phyloP scores from a whole-genome alignment of 352 stramenopile species.

The Pythium utonaiense region DNA sequence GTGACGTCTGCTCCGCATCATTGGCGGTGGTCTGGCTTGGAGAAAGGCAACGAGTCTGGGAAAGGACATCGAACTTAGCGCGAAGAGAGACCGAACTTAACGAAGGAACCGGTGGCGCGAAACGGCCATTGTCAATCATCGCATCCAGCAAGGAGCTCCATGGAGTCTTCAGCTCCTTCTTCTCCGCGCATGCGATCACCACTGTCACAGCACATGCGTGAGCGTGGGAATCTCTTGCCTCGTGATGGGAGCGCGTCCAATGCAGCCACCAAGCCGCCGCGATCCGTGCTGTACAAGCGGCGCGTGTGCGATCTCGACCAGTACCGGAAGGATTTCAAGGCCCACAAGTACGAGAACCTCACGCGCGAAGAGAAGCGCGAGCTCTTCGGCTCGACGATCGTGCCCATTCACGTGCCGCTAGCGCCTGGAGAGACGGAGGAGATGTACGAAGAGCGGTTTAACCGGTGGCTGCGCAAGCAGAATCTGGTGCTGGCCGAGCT shows the following conservation, averaged over 20 bases:
- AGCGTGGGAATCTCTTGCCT: background rate
- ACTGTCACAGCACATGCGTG: background rate
- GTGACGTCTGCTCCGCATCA: background rate
- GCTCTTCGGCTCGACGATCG: constrained; percentile 3
- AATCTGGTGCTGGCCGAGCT: background rate
- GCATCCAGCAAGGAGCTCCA: background rate
- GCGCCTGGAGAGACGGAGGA: constrained; percentile 8
- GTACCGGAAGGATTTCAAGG: constrained; percentile 4
- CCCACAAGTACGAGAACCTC: constrained; percentile 3
- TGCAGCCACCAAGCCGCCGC: background rate
- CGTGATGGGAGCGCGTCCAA: too few relatives aligned
- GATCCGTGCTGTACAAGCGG: background rate
- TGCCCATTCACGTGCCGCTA: constrained; percentile 19
- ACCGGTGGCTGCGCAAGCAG: constrained; percentile 4
- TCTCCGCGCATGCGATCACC: background rate
- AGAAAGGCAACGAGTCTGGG: background rate
- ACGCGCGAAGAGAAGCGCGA: background rate
- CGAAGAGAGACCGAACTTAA: background rate
- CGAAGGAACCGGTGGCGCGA: too few relatives aligned
- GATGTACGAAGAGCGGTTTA: constrained; percentile 19
- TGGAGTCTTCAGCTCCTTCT: background rate
- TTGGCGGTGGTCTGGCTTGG: background rate
- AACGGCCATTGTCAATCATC: background rate
- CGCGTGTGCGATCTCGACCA: constrained; percentile 1
- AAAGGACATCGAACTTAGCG: background rate